These are phyloP conservation scores for Boletus sp. DNA, from an alignment of 768 basidiomycete genomes.

Conservation along the genomic window DNA sequence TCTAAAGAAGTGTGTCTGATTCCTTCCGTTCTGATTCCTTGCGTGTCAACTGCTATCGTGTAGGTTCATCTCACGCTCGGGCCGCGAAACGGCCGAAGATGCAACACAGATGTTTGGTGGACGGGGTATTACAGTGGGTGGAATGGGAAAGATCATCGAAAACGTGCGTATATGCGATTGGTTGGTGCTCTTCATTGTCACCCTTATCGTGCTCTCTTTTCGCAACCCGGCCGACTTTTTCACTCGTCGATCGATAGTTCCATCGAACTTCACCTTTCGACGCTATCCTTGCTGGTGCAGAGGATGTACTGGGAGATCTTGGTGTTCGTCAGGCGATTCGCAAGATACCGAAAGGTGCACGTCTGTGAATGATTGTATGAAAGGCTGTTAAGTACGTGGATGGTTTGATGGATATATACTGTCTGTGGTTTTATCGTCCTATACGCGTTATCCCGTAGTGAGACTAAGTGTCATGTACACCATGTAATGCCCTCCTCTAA, in stretches of 20 bases:
- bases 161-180: conserved; percentile 48
- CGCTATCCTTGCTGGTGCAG: conserved; percentile 78
- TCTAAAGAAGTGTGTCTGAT: conserved; percentile 70
- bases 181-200: background rate
- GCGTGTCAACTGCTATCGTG: conserved; percentile 3
- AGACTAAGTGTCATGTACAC: conserved; percentile 8
- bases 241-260: conserved; percentile 44
- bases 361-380: conserved; percentile 34
- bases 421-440: background rate
- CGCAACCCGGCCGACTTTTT: background rate
- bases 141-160: conserved; percentile 84
- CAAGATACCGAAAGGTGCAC: conserved; percentile 58
- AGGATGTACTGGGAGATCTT: conserved; percentile 71
- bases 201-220: background rate
- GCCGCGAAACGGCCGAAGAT: conserved; percentile 55
- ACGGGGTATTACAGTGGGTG: conserved; percentile 79
- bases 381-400: background rate
- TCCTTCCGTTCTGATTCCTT: background rate
- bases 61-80: conserved; percentile 65
- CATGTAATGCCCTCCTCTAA: background rate
- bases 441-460: background rate
- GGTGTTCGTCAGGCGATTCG: conserved; percentile 73
- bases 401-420: background rate
- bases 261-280: conserved; percentile 84
- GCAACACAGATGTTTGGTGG: conserved; percentile 89